phyloP scores from a whole-genome alignment of 805 yeast species.

The Yamadazyma laniorum region DNA sequence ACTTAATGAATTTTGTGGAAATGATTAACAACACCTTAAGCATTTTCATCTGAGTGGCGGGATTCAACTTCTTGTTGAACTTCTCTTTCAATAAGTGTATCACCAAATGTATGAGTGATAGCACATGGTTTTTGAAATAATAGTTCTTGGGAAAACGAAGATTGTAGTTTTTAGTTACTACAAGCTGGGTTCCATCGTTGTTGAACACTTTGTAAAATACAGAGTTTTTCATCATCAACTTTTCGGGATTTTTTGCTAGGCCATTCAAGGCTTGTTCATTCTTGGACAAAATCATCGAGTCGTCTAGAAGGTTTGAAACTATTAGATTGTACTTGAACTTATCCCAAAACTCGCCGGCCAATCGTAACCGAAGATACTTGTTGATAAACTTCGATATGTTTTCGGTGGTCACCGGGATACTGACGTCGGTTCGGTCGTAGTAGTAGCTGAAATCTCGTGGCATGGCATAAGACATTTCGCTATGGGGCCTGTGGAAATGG shows the following conservation, averaged over 20 bases:
- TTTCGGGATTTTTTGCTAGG: slow-evolving; percentile 8
- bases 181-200: slow-evolving; percentile 23
- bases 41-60: slow-evolving; percentile 19
- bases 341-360: slow-evolving; percentile 31
- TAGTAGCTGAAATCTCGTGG: slow-evolving; percentile 7
- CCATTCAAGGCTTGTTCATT: slow-evolving; percentile 26
- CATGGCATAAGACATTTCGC: not conserved
- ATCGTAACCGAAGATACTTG: slow-evolving; percentile 23
- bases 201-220: slow-evolving; percentile 12
- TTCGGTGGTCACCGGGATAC: slow-evolving; percentile 19
- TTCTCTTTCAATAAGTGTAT: slow-evolving; percentile 28
- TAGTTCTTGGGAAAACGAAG: slow-evolving; percentile 11
- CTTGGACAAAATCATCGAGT: slow-evolving; percentile 41
- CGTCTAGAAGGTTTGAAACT: slow-evolving; percentile 38
- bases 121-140: slow-evolving; percentile 12
- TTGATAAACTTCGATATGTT: slow-evolving; percentile 22
- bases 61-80: slow-evolving; percentile 1
- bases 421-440: slow-evolving; percentile 11
- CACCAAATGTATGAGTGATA: slow-evolving; percentile 24
- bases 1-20: slow-evolving; percentile 28
- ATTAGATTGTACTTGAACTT: slow-evolving; percentile 40
- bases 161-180: slow-evolving; percentile 8
- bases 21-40: slow-evolving; percentile 31
- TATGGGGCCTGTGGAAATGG: slow-evolving; percentile 1
- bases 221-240: not conserved